A percentile compares a stretch with the other conserved stretches of the same genome.
Conservation (phyloP, 371 early-diverging fungal genomes). For the Zancudomyces culisetae region DNA sequence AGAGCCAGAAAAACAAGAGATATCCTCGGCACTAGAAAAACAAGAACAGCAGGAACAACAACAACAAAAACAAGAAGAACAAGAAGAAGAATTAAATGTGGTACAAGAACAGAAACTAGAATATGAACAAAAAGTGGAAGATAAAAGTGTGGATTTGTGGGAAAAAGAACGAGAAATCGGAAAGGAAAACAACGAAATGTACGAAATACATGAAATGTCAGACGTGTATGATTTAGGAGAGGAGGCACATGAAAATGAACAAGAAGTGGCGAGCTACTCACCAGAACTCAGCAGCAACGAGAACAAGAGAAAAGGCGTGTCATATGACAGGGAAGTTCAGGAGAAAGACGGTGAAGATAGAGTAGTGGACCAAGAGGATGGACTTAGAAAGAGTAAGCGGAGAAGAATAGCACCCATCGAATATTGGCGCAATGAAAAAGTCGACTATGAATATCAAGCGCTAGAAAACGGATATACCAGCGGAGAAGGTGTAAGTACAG, state of each 20-base stretch:
- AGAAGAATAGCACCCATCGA: constrained; percentile 16
- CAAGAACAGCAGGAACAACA: neutral
- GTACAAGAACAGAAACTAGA: constrained; percentile 1
- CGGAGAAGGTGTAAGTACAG: too few relatives aligned
- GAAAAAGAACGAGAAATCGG: too few relatives aligned
- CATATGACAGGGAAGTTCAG: too few relatives aligned
- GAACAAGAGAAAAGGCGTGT: too few relatives aligned
- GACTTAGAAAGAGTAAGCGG: constrained; percentile 10
- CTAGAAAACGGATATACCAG: neutral
- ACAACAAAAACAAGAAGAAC: constrained; percentile 1
- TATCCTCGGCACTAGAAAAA: too few relatives aligned
- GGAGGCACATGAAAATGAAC: neutral
- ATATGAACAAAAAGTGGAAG: constrained; percentile 1
- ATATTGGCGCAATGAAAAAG: constrained; percentile 24
- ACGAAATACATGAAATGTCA: too few relatives aligned
- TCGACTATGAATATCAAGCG: constrained; percentile 15
- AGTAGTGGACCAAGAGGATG: neutral
- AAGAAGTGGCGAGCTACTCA: too few relatives aligned
- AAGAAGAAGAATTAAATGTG: constrained; percentile 4
- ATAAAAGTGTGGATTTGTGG: too few relatives aligned
- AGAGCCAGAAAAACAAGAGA: too few relatives aligned
- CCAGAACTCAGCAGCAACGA: too few relatives aligned
- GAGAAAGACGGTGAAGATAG: neutral
- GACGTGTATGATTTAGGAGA: too few relatives aligned
- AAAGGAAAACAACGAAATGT: too few relatives aligned